These are phyloP conservation scores for Cyphellophora europaea DNA, from an alignment of 2,329 filamentous ascomycete species.

Conservation along the genomic window DNA sequence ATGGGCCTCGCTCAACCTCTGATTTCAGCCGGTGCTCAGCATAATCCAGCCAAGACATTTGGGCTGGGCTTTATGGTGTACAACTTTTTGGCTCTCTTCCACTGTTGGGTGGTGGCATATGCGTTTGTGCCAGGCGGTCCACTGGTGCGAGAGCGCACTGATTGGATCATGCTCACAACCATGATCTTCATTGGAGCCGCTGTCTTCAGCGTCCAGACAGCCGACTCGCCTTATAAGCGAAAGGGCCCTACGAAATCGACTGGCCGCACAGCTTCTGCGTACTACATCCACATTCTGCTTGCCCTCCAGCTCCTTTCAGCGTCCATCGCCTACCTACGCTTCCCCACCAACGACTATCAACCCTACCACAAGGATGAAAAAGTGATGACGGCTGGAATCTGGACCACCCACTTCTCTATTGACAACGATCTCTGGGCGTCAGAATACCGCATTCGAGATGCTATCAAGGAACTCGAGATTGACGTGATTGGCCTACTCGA, in stretches of 20 bases:
- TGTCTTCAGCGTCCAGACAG: constrained; percentile 57
- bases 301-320: constrained; percentile 71
- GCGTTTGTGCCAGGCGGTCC: constrained; percentile 94
- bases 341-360: constrained; percentile 84
- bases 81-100: constrained; percentile 91
- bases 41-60: constrained; percentile 70
- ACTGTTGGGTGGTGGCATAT: constrained; percentile 97
- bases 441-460: constrained; percentile 83
- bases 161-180: constrained; percentile 84
- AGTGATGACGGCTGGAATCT: constrained; percentile 86
- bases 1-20: constrained; percentile 70
- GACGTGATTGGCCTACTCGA: constrained; percentile 94
- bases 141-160: constrained; percentile 84
- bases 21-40: constrained; percentile 65
- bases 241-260: constrained; percentile 27
- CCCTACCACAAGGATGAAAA: constrained; percentile 85
- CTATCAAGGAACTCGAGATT: constrained; percentile 89
- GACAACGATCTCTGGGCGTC: constrained; percentile 99
- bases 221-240: constrained; percentile 34
- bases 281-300: constrained; percentile 64
- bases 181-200: constrained; percentile 80
- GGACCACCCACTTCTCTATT: constrained; percentile 96
- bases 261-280: constrained; percentile 47
- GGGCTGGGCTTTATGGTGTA: constrained; percentile 84
- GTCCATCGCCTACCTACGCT: constrained; percentile 74